Evolutionary conservation across 768 basidiomycete genomes (phyloP).

Genomic region (Suillus subalutaceus): DNA sequence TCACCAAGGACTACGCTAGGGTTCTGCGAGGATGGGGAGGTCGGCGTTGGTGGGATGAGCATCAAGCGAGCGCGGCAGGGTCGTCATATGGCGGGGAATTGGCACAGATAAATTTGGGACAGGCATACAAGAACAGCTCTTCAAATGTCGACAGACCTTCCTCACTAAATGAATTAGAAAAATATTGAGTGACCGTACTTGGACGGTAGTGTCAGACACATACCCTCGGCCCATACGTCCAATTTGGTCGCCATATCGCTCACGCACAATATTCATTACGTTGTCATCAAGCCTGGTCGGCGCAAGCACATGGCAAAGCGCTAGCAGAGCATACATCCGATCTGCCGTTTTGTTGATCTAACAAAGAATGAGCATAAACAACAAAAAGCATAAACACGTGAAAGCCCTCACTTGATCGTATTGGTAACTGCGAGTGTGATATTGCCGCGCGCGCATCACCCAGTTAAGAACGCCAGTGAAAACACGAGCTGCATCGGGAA

Average conservation of each 20-base stretch:
- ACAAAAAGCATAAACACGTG: not conserved
- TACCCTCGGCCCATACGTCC: slow-evolving; percentile 83
- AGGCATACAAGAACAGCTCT: slow-evolving; percentile 92
- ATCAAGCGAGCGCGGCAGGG: slow-evolving; percentile 57
- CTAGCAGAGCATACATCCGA: slow-evolving; percentile 95
- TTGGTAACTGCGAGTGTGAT: slow-evolving; percentile 95
- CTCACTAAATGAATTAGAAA: slow-evolving; percentile 41
- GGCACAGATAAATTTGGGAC: slow-evolving; percentile 95
- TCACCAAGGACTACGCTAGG: slow-evolving; percentile 44
- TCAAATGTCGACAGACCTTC: slow-evolving; percentile 81
- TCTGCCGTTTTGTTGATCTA: slow-evolving; percentile 98
- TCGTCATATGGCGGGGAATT: slow-evolving; percentile 95
- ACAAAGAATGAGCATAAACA: not conserved
- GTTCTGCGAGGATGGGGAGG: slow-evolving; percentile 34
- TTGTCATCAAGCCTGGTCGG: slow-evolving; percentile 94
- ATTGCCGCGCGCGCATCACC: slow-evolving; percentile 94
- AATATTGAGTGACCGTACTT: not conserved
- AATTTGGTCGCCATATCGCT: slow-evolving; percentile 92
- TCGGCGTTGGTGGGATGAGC: slow-evolving; percentile 39
- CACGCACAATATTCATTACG: slow-evolving; percentile 90
- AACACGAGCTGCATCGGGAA: slow-evolving; percentile 92
- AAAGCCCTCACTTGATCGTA: slow-evolving; percentile 77
- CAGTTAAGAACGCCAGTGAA: slow-evolving; percentile 94
- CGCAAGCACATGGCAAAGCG: slow-evolving; percentile 90
- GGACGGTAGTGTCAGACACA: slow-evolving; percentile 34